Conservation (phyloP, 78 protist genomes). For the Isochrysis galbana region DNA sequence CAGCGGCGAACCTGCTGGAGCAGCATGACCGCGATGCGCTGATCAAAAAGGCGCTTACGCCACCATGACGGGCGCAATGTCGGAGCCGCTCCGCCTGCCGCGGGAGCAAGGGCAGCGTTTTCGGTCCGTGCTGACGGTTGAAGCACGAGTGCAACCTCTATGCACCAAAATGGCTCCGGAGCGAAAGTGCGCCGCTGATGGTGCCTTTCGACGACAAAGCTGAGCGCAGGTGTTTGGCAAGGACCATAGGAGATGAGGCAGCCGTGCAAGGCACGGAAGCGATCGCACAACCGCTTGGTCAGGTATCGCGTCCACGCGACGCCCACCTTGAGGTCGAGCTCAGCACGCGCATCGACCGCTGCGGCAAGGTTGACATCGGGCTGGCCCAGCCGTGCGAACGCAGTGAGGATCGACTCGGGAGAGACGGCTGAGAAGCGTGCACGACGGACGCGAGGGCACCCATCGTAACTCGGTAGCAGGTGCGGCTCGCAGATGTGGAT, state of each 20-base stretch:
- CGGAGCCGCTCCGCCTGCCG: no score
- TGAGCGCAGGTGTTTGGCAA: conserved; percentile 71
- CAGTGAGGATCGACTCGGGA: neutral
- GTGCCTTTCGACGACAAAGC: conserved; percentile 61
- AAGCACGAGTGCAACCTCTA: neutral
- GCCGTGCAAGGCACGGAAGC: neutral
- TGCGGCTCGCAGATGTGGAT: neutral
- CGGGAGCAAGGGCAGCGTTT: neutral
- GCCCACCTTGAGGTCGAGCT: conserved; percentile 63
- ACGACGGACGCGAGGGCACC: neutral
- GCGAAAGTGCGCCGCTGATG: conserved; percentile 27
- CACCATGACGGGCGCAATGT: conserved; percentile 15
- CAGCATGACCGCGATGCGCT: neutral
- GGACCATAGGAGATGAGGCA: conserved; percentile 66
- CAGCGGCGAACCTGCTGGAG: neutral
- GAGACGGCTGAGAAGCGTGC: conserved; percentile 65
- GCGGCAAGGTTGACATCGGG: conserved; percentile 56
- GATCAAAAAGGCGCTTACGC: conserved; percentile 51
- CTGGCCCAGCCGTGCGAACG: conserved; percentile 32
- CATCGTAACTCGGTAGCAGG: neutral
- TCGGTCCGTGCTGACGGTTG: neutral
- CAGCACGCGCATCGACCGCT: conserved; percentile 75
- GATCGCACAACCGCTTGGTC: neutral
- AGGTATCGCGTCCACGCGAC: conserved; percentile 61
- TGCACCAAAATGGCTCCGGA: conserved; percentile 43